These are phyloP conservation scores for Cladosporium cucumerinum DNA, from an alignment of 2,329 filamentous ascomycete species.

Conservation along the genomic window DNA sequence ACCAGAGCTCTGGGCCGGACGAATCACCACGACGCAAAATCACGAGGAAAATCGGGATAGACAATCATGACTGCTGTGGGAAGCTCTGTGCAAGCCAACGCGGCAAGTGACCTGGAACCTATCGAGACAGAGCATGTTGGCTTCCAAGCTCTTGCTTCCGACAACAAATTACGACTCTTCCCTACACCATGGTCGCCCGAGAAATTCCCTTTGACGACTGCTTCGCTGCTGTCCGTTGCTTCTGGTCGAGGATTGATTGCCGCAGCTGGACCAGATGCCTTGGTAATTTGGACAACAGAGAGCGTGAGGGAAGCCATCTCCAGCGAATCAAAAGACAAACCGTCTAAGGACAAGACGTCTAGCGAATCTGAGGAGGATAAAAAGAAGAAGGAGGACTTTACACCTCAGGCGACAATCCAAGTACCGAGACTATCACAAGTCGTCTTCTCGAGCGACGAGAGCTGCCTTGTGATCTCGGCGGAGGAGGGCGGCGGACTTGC, in stretches of 20 bases:
- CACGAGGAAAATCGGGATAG: background rate
- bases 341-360: background rate
- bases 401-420: slow-evolving; percentile 68
- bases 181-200: slow-evolving; percentile 71
- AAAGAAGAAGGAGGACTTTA: slow-evolving; percentile 50
- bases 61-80: slow-evolving; percentile 7
- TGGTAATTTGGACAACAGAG: slow-evolving; percentile 74
- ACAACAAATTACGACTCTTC: slow-evolving; percentile 75
- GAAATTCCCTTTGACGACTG: slow-evolving; percentile 67
- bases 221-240: slow-evolving; percentile 81
- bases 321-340: slow-evolving; percentile 17
- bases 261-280: slow-evolving; percentile 76
- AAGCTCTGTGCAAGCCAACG: slow-evolving; percentile 2
- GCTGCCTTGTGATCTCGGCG: slow-evolving; percentile 76
- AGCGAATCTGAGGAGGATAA: background rate
- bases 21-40: background rate
- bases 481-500: slow-evolving; percentile 77
- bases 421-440: slow-evolving; percentile 82
- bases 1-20: background rate
- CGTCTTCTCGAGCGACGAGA: slow-evolving; percentile 85
- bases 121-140: slow-evolving; percentile 77
- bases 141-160: slow-evolving; percentile 75
- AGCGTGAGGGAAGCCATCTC: slow-evolving; percentile 73
- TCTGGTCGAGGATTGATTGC: slow-evolving; percentile 77
- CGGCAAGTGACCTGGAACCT: slow-evolving; percentile 62